Evolutionary conservation across 805 yeast genomes (phyloP).

Genomic region (Metschnikowia lachancei): DNA sequence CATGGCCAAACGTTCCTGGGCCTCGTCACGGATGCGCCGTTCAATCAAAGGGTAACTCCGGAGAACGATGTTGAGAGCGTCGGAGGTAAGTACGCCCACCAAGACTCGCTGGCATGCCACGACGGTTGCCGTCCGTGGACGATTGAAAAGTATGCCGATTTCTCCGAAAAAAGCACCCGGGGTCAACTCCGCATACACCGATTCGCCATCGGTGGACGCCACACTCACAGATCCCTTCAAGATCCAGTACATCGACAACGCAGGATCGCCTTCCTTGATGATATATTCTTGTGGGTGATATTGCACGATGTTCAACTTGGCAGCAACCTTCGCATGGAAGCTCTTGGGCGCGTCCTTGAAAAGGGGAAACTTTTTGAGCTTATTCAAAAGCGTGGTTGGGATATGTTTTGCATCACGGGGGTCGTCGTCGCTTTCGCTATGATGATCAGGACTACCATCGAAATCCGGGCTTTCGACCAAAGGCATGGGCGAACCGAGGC

Average conservation of each 20-base stretch:
- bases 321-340: slow-evolving; percentile 58
- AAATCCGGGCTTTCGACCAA: slow-evolving; percentile 5
- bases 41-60: slow-evolving; percentile 65
- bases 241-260: slow-evolving; percentile 78
- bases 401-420: slow-evolving; percentile 12
- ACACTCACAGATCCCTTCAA: slow-evolving; percentile 74
- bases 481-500: not conserved
- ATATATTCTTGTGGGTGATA: slow-evolving; percentile 68
- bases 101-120: slow-evolving; percentile 66
- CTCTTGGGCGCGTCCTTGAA: slow-evolving; percentile 65
- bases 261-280: slow-evolving; percentile 68
- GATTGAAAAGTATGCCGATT: slow-evolving; percentile 69
- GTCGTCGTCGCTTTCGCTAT: slow-evolving; percentile 13
- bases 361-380: slow-evolving; percentile 58
- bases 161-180: slow-evolving; percentile 77
- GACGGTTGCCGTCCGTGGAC: slow-evolving; percentile 79
- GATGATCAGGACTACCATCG: slow-evolving; percentile 1
- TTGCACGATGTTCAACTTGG: slow-evolving; percentile 56
- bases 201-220: slow-evolving; percentile 74
- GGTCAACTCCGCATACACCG: slow-evolving; percentile 64
- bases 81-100: slow-evolving; percentile 66
- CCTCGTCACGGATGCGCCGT: slow-evolving; percentile 70
- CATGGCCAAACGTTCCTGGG: slow-evolving; percentile 72
- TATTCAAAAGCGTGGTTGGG: slow-evolving; percentile 56
- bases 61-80: slow-evolving; percentile 55